These are phyloP conservation scores for Lentinula detonsa DNA, from an alignment of 768 basidiomycete species.

Conservation along the genomic window DNA sequence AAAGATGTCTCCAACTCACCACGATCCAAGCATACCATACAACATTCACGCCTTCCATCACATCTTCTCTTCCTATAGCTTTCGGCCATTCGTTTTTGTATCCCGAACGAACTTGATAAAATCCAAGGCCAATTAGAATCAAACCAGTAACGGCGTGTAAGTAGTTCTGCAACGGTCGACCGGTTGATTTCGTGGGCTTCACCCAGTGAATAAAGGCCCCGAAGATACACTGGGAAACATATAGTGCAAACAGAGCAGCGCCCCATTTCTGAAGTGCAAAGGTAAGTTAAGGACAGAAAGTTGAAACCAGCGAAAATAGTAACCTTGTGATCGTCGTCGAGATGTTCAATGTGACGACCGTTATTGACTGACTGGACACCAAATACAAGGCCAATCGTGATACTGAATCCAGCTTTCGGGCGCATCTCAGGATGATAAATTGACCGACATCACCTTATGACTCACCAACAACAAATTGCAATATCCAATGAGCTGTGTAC, in stretches of 20 bases:
- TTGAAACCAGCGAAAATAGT: constrained; percentile 4
- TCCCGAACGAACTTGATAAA: constrained; percentile 45
- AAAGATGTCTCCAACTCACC: constrained; percentile 25
- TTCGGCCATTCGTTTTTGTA: constrained; percentile 44
- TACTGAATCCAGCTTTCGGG: constrained; percentile 33
- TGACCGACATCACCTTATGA: not conserved
- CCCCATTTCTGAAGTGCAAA: constrained; percentile 37
- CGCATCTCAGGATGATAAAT: not conserved
- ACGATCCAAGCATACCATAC: constrained; percentile 44
- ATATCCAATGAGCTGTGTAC: constrained; percentile 48
- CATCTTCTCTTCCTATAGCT: constrained; percentile 33
- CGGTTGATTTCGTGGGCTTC: constrained; percentile 30
- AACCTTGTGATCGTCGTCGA: constrained; percentile 47
- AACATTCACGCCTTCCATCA: constrained; percentile 29
- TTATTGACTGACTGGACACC: constrained; percentile 33
- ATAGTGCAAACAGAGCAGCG: constrained; percentile 41
- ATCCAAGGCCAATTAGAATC: constrained; percentile 39
- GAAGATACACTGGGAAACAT: constrained; percentile 40
- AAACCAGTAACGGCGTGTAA: constrained; percentile 51
- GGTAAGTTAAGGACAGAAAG: not conserved
- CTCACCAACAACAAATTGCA: constrained; percentile 43
- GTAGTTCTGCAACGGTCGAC: constrained; percentile 51
- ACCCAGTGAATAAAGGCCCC: constrained; percentile 50
- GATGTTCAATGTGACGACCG: constrained; percentile 24
- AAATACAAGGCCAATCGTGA: constrained; percentile 37